Percentiles rank a stretch among this genome's conserved stretches.
These are phyloP conservation scores for Aquilaria sinensis DNA, from an alignment of 345 rosid species.

Conservation along the genomic window DNA sequence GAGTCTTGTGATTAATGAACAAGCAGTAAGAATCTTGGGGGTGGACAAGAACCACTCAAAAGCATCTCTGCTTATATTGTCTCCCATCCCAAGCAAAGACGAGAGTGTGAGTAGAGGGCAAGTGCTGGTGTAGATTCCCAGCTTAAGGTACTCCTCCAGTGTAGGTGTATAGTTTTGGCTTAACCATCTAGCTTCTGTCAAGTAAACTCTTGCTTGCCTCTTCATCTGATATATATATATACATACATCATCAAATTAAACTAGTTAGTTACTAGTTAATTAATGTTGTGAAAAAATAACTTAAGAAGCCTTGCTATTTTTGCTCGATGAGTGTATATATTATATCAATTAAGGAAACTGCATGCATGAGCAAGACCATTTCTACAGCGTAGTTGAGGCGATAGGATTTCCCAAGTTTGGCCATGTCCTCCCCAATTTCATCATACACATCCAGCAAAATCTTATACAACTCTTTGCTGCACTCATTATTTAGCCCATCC, in stretches of 20 bases:
- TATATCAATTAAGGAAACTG: too few relatives aligned
- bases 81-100: too few relatives aligned
- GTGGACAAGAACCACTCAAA: neutral
- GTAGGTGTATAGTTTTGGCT: neutral
- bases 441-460: neutral
- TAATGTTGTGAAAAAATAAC: too few relatives aligned
- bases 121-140: too few relatives aligned
- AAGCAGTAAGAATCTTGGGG: constrained; percentile 10
- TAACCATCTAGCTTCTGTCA: neutral
- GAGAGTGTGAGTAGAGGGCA: too few relatives aligned
- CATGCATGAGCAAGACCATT: neutral
- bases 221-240: too few relatives aligned
- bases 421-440: neutral
- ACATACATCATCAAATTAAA: too few relatives aligned
- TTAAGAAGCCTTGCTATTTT: too few relatives aligned
- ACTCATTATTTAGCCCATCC: neutral
- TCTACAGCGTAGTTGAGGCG: neutral
- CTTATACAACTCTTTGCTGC: neutral
- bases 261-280: too few relatives aligned
- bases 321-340: neutral
- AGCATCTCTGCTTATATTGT: too few relatives aligned
- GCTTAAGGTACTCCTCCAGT: neutral
- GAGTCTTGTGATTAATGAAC: constrained; percentile 10
- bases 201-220: neutral
- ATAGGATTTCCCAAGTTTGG: neutral